Evolutionary conservation across 2,329 filamentous ascomycete species (phyloP).

Genomic region (Microsporum canis): DNA sequence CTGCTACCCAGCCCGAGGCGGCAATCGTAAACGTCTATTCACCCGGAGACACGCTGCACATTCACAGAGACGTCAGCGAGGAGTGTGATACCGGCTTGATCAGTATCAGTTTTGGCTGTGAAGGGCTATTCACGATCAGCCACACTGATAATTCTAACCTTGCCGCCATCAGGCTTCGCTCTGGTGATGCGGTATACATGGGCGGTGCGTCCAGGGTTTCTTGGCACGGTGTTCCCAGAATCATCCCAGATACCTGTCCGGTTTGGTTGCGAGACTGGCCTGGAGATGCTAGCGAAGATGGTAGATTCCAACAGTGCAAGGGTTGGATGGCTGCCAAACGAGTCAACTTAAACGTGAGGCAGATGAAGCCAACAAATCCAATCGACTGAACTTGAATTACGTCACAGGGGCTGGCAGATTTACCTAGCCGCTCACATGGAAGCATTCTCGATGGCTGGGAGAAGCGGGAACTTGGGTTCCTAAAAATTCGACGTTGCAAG

Average conservation of each 20-base stretch:
- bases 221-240: constrained; percentile 91
- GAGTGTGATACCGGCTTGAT: constrained; percentile 65
- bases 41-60: constrained; percentile 78
- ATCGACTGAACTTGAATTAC: background rate
- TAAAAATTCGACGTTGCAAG: background rate
- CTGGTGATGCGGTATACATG: constrained; percentile 89
- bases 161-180: constrained; percentile 54
- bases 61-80: constrained; percentile 91
- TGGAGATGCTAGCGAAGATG: constrained; percentile 16
- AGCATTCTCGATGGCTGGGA: background rate
- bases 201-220: constrained; percentile 67
- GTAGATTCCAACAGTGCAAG: constrained; percentile 55
- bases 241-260: constrained; percentile 69
- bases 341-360: constrained; percentile 83
- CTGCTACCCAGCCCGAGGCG: constrained; percentile 66
- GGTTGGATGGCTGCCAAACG: constrained; percentile 84
- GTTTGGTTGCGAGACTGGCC: constrained; percentile 66
- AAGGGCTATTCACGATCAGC: constrained; percentile 76
- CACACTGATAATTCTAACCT: constrained; percentile 42
- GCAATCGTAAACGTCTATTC: constrained; percentile 92
- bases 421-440: background rate
- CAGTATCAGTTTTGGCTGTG: constrained; percentile 80
- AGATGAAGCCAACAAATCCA: constrained; percentile 46
- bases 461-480: background rate
- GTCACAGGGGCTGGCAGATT: background rate